These are phyloP conservation scores for Podaxis carcinomalis DNA, from an alignment of 768 basidiomycete species.

Conservation along the genomic window DNA sequence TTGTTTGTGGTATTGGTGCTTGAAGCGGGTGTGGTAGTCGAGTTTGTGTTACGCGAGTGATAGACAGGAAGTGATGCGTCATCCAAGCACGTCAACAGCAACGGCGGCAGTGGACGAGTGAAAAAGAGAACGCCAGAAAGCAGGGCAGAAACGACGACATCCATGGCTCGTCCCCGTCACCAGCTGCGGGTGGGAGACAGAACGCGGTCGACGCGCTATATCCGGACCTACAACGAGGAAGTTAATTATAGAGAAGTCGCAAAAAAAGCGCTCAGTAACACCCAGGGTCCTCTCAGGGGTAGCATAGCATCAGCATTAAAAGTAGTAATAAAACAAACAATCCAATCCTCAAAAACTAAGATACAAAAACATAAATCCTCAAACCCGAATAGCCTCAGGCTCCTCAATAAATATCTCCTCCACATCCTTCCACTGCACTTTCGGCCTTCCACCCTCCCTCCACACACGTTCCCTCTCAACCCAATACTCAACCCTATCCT, in stretches of 20 bases:
- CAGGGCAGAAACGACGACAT: neutral
- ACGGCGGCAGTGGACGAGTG: neutral
- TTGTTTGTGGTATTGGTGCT: neutral
- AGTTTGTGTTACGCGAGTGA: neutral
- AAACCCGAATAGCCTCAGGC: conserved; percentile 27
- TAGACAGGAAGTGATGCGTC: no score
- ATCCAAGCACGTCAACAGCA: neutral
- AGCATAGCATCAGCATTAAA: neutral
- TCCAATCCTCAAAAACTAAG: conserved; percentile 10
- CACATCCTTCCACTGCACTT: conserved; percentile 45
- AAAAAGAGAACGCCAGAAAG: neutral
- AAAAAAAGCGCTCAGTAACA: no score
- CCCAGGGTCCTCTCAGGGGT: neutral
- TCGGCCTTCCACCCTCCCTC: conserved; percentile 29
- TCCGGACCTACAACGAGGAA: neutral
- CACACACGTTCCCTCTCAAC: conserved; percentile 33
- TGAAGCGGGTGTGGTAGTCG: neutral
- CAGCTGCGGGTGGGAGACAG: neutral
- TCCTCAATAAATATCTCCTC: conserved; percentile 82
- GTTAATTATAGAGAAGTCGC: neutral
- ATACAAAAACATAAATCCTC: neutral
- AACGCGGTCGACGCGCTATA: neutral
- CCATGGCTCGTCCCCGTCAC: neutral
- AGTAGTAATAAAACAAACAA: neutral
- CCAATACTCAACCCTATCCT: conserved; percentile 24